Percentiles rank a stretch among this genome's conserved stretches.
Conservation (phyloP, 2,329 filamentous ascomycete species). For the Capronia epimyces region DNA sequence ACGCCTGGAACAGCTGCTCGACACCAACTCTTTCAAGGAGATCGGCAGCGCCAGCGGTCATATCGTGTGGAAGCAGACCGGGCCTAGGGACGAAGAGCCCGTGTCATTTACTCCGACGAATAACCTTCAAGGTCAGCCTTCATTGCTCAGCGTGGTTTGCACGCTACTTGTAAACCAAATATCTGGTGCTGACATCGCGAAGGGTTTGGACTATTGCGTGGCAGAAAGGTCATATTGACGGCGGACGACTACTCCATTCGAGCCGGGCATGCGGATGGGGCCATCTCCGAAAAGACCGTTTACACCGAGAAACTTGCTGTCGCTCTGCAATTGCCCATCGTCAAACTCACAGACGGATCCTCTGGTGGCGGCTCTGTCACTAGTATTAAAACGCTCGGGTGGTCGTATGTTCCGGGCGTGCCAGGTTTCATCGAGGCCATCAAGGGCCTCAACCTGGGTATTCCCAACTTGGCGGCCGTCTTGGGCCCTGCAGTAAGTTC, state of each 20-base stretch:
- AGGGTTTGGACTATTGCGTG: conserved; percentile 6
- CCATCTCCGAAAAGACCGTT: conserved; percentile 51
- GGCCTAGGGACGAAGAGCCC: conserved; percentile 44
- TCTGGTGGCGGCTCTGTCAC: conserved; percentile 51
- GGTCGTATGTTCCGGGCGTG: conserved; percentile 57
- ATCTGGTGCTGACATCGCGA: too few species aligned
- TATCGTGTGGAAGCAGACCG: conserved; percentile 50
- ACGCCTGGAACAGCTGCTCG: conserved; percentile 53
- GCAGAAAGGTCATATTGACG: conserved; percentile 50
- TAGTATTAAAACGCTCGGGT: conserved; percentile 40
- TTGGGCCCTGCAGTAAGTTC: conserved; percentile 50
- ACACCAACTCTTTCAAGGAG: conserved; percentile 52
- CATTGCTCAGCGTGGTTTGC: conserved; percentile 38
- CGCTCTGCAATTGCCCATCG: conserved; percentile 57
- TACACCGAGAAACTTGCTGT: conserved; percentile 60
- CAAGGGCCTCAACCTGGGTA: conserved; percentile 51
- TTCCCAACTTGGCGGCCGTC: conserved; percentile 60
- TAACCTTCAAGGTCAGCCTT: conserved; percentile 54
- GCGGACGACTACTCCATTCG: conserved; percentile 60
- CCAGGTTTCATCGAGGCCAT: conserved; percentile 42
- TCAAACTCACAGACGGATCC: conserved; percentile 61
- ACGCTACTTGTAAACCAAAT: background rate
- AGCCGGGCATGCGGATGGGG: conserved; percentile 60
- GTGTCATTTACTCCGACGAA: conserved; percentile 54
- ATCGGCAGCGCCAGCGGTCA: conserved; percentile 57